These are phyloP conservation scores for Cyberlindnera petersonii DNA, from an alignment of 805 yeast genomes.

Conservation along the genomic window DNA sequence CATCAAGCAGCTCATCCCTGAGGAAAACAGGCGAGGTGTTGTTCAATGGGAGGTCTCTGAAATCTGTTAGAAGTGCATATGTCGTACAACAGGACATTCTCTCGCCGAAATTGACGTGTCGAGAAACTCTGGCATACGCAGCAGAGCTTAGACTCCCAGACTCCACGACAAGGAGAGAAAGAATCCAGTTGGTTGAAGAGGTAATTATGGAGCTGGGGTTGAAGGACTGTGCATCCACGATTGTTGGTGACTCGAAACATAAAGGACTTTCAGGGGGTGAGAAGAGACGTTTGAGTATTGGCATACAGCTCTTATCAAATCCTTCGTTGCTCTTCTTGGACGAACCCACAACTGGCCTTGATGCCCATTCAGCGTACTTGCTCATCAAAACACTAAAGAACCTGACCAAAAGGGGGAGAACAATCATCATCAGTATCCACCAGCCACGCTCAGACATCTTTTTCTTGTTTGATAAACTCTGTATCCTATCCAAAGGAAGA, in stretches of 20 bases:
- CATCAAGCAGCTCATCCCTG: conserved; percentile 35
- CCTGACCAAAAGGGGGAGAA: conserved; percentile 59
- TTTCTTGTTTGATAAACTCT: conserved; percentile 61
- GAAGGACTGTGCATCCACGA: conserved; percentile 59
- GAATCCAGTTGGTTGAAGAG: conserved; percentile 51
- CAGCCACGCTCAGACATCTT: conserved; percentile 84
- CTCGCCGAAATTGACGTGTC: conserved; percentile 66
- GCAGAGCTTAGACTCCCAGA: conserved; percentile 67
- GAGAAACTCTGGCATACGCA: conserved; percentile 67
- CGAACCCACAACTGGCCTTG: conserved; percentile 85
- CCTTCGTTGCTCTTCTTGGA: conserved; percentile 77
- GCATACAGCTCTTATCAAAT: conserved; percentile 72
- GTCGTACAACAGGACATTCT: conserved; percentile 75
- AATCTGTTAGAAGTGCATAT: conserved; percentile 43
- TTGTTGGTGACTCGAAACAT: conserved; percentile 52
- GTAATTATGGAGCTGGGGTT: conserved; percentile 67
- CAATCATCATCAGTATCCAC: conserved; percentile 74
- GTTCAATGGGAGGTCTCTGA: conserved; percentile 28
- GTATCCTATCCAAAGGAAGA: conserved; percentile 63
- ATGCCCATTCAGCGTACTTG: conserved; percentile 70
- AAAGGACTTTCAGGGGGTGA: conserved; percentile 83
- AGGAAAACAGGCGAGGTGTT: conserved; percentile 39
- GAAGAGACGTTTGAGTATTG: conserved; percentile 72
- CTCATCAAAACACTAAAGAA: conserved; percentile 60
- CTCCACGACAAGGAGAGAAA: conserved; percentile 38